Evolutionary conservation across 2,329 filamentous ascomycete species (phyloP).

Genomic region (Bipolaris cookei): DNA sequence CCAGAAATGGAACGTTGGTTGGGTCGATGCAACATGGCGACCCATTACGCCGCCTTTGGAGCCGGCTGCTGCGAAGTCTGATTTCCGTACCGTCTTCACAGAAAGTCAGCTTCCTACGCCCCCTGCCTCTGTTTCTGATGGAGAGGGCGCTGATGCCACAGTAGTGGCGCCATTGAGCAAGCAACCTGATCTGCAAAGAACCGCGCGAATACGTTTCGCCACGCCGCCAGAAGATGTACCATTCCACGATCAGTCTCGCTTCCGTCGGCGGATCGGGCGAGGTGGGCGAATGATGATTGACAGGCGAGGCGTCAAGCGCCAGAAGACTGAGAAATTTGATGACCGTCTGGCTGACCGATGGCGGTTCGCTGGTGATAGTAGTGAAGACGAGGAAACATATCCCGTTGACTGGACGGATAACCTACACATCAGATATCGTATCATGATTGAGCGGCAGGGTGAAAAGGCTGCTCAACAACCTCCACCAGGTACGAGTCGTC

Average conservation of each 20-base stretch:
- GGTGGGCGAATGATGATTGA: slow-evolving; percentile 88
- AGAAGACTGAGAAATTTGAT: slow-evolving; percentile 40
- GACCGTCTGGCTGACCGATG: slow-evolving; percentile 58
- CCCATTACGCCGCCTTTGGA: slow-evolving; percentile 81
- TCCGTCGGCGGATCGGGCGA: slow-evolving; percentile 82
- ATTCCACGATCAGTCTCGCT: slow-evolving; percentile 64
- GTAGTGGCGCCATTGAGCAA: slow-evolving; percentile 47
- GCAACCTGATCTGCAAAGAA: slow-evolving; percentile 33
- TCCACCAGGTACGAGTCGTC: slow-evolving; percentile 32
- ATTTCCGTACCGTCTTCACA: slow-evolving; percentile 50
- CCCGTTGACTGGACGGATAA: slow-evolving; percentile 73
- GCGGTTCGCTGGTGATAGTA: slow-evolving; percentile 87
- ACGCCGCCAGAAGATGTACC: slow-evolving; percentile 49
- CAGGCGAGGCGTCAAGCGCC: slow-evolving; percentile 70
- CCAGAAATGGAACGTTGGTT: slow-evolving; percentile 87
- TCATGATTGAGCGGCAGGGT: slow-evolving; percentile 56
- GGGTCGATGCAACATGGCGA: slow-evolving; percentile 84
- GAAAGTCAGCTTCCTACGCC: slow-evolving; percentile 54
- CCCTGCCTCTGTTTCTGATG: slow-evolving; percentile 55
- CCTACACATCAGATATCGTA: slow-evolving; percentile 63
- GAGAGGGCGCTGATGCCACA: slow-evolving; percentile 49
- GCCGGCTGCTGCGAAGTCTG: slow-evolving; percentile 42
- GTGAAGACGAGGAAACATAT: slow-evolving; percentile 76
- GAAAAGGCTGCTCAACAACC: slow-evolving; percentile 45
- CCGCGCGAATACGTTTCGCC: slow-evolving; percentile 46